These are phyloP conservation scores for Nyssa sinensis DNA, from an alignment of 148 eudicot species.

Conservation along the genomic window DNA sequence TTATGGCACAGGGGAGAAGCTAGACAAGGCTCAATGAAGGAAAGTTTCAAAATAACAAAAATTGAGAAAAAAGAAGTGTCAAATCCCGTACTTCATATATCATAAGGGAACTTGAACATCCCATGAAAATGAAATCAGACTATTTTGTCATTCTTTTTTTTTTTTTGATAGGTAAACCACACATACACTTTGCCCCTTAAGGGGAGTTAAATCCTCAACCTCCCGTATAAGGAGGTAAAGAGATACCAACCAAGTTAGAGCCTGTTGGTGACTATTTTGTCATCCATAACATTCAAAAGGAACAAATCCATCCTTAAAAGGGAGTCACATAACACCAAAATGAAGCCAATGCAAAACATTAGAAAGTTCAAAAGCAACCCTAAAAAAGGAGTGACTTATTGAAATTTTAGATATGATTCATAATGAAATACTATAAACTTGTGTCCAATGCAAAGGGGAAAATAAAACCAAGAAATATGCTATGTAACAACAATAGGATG, in stretches of 20 bases:
- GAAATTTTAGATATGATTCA: not conserved
- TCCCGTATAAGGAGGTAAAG: no score
- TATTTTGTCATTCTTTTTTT: not conserved
- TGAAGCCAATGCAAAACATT: not conserved
- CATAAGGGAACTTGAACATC: not conserved
- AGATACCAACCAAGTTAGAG: no score
- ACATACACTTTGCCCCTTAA: no score
- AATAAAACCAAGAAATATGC: not conserved
- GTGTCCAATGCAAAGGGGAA: not conserved
- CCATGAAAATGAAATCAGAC: not conserved
- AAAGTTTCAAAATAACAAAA: conserved; percentile 15
- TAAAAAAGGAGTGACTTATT: not conserved
- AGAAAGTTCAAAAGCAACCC: not conserved
- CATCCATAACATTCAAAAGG: not conserved
- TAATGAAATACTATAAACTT: no score
- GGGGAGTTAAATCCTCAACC: no score
- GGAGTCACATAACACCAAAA: not conserved
- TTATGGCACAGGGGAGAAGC: conserved; percentile 96
- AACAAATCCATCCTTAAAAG: not conserved
- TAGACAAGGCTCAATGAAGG: conserved; percentile 51
- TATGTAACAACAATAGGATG: no score
- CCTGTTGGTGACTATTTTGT: no score
- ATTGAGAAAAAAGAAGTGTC: conserved; percentile 4
- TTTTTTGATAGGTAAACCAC: no score
- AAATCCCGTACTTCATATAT: not conserved